Conservation (phyloP, 1,284 basidiomycete genomes). For the Rhizoctonia solani region DNA sequence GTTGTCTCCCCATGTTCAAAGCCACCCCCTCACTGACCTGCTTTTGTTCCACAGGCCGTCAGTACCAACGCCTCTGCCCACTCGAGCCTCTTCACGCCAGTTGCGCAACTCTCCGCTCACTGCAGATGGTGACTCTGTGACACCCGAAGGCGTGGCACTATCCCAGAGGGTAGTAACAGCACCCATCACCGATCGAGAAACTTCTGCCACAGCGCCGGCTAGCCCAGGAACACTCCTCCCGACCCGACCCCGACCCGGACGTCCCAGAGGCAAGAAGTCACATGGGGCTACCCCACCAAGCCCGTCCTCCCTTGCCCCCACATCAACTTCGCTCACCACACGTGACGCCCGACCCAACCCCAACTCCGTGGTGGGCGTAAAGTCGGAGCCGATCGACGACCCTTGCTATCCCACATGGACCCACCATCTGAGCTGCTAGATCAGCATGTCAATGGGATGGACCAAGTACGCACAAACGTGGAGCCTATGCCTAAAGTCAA, state of each 20-base stretch:
- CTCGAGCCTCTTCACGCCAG: conserved; percentile 8
- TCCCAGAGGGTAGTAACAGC: conserved; percentile 1
- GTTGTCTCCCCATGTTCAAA: not conserved
- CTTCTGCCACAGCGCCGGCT: conserved; percentile 20
- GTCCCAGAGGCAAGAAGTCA: conserved; percentile 29
- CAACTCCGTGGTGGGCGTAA: conserved; percentile 8
- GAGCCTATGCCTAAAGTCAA: not conserved
- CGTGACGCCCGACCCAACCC: conserved; percentile 13
- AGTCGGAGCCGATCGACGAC: conserved; percentile 33
- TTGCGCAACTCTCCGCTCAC: conserved; percentile 23
- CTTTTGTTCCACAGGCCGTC: conserved; percentile 22
- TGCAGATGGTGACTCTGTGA: conserved; percentile 14
- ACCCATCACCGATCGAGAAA: conserved; percentile 28
- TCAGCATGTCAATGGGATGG: not conserved
- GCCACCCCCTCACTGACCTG: not conserved
- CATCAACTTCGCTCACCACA: conserved; percentile 18
- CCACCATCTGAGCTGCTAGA: conserved; percentile 13
- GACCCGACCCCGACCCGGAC: conserved; percentile 2
- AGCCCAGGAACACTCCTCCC: conserved; percentile 10
- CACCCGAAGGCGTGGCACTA: conserved; percentile 10
- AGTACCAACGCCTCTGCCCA: conserved; percentile 5
- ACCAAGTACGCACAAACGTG: not conserved
- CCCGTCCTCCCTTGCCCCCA: not conserved
- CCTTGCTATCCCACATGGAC: conserved; percentile 31
- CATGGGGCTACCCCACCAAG: not conserved